Evolutionary conservation across 2,329 filamentous ascomycete genomes (phyloP), one percentile per base, ranked within the genome.

Genomic region (Fusarium sp.): DNA sequence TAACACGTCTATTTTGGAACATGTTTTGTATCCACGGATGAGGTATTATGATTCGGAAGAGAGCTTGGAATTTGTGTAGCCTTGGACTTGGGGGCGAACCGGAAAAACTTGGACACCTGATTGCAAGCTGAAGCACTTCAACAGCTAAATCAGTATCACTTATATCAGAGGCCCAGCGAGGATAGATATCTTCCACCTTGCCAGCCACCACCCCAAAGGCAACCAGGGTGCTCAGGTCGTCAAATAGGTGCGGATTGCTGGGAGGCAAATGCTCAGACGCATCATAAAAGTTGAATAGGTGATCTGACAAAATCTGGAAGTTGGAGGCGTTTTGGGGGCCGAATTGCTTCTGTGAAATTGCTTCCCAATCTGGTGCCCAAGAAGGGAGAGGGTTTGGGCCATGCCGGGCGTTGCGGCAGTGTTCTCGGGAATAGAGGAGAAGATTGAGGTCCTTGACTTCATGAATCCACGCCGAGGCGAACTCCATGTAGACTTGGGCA

Each of bases 21-120:
- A 2, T 0, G 4, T 6, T 9, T 3, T 14, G 4, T 5, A 8
- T 0, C 11, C 5, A 7, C 1, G 2, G 3, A 7, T 8, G 0
- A 4, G 20, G 6, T 2, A 48, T 6, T 48, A 48, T 16, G 2
- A 14, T 48, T 5, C 56, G 56, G 27, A 59, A 59, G 5, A 59
- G 56, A 6, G 8, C 10, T 23, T 59, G 57, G 37, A 59, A 14
- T 32, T 32, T 6, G 18, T 59, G 57, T 30, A 43, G 5, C 1
- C 37, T 10, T 30, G 34, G 9, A 10, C 34, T 2, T 5, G 5
- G 11, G 9, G 54, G 48, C 18, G 25, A 25, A 13, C 35, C 6
- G n/a, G 30, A 27, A 10, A 11, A 10, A 11, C 13, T 4, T 14
- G 2, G 27, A 13, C 3, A 23, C 3, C 43, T 43, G 14, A 18